Conservation (phyloP, 345 rosid species). For the Citrus unshiu region DNA sequence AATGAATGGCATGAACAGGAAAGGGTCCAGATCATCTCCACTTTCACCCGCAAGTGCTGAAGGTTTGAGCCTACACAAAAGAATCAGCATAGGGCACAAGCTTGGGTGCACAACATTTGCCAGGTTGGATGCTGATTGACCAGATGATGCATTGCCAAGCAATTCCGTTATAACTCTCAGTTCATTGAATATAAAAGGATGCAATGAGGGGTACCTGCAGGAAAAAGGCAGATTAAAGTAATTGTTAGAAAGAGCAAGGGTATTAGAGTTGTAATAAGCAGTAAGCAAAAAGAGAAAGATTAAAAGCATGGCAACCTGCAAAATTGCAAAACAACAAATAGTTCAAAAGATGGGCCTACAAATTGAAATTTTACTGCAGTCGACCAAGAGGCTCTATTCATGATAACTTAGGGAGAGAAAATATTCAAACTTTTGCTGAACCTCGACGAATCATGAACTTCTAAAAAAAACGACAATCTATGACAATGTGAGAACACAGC, state of each 20-base stretch:
- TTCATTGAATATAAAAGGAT: conserved; percentile 73
- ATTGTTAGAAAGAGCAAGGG: background rate
- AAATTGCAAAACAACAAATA: background rate
- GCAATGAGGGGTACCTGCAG: conserved; percentile 81
- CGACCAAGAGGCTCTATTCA: background rate
- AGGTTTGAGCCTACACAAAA: conserved; percentile 94
- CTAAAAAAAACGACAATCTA: background rate
- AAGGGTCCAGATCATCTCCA: conserved; percentile 91
- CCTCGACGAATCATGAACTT: background rate
- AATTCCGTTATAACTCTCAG: conserved; percentile 71
- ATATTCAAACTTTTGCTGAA: background rate
- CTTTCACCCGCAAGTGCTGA: conserved; percentile 81
- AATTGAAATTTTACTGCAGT: background rate
- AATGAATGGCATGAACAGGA: conserved; percentile 87
- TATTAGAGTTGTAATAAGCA: background rate
- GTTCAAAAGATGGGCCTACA: background rate
- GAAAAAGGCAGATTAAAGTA: conserved; percentile 18
- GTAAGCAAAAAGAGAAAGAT: background rate
- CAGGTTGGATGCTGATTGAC: conserved; percentile 55
- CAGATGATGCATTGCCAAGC: conserved; percentile 43
- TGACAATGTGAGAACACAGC: background rate
- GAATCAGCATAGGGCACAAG: conserved; percentile 88
- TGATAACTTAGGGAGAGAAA: background rate
- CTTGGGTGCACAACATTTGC: conserved; percentile 86
- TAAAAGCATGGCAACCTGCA: background rate